Evolutionary conservation across 768 basidiomycete species (phyloP).

Genomic region (Russula griseocarnosa): DNA sequence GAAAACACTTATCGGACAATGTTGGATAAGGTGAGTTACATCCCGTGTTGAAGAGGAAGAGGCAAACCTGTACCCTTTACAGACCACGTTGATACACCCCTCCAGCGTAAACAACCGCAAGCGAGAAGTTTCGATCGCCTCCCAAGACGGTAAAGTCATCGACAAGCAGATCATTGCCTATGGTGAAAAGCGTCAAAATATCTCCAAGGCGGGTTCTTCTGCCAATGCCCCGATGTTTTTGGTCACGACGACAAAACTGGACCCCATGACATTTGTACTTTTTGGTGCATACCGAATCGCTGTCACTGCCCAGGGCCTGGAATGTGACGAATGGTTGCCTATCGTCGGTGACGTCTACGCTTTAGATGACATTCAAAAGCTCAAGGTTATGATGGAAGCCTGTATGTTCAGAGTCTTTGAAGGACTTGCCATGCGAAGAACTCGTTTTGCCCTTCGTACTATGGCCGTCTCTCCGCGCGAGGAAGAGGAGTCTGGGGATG

Average conservation of each 20-base stretch:
- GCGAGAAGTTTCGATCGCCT: slow-evolving; percentile 40
- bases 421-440: slow-evolving; percentile 56
- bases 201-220: slow-evolving; percentile 44
- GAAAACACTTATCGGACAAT: slow-evolving; percentile 68
- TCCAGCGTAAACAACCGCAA: slow-evolving; percentile 81
- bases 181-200: slow-evolving; percentile 77
- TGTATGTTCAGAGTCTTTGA: slow-evolving; percentile 90
- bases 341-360: slow-evolving; percentile 68
- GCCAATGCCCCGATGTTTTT: slow-evolving; percentile 53
- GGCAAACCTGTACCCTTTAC: slow-evolving; percentile 20
- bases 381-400: slow-evolving; percentile 75
- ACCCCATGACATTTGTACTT: slow-evolving; percentile 84
- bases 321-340: slow-evolving; percentile 90
- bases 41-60: neutral
- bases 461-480: slow-evolving; percentile 37
- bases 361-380: slow-evolving; percentile 75
- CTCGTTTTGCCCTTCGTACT: slow-evolving; percentile 37
- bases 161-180: slow-evolving; percentile 81
- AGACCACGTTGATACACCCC: slow-evolving; percentile 79
- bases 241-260: slow-evolving; percentile 77
- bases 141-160: slow-evolving; percentile 31
- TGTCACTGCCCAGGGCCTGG: slow-evolving; percentile 66
- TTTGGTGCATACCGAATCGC: slow-evolving; percentile 83
- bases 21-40: slow-evolving; percentile 68
- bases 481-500: slow-evolving; percentile 59